Evolutionary conservation across 2,329 filamentous ascomycete genomes (phyloP).

Genomic region (Metarhizium sp.): DNA sequence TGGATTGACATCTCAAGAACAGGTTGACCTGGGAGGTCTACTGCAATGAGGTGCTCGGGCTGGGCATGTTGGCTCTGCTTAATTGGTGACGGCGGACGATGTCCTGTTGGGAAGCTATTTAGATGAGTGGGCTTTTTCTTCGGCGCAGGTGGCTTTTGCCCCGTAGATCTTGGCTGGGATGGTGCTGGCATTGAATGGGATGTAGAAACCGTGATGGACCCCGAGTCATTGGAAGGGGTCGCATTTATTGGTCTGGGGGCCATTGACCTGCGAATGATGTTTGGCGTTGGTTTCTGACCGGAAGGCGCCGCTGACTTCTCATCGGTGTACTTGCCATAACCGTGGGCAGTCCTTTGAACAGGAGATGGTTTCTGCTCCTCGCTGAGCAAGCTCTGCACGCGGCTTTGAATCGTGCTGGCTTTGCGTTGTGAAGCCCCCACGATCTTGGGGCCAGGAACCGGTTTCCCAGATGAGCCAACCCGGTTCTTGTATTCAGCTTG

Average conservation of each 20-base stretch:
- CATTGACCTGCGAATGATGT: conserved; percentile 41
- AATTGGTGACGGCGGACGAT: conserved; percentile 32
- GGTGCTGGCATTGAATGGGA: conserved; percentile 15
- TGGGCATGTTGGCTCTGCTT: conserved; percentile 24
- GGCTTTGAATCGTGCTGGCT: conserved; percentile 73
- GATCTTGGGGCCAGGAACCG: conserved; percentile 39
- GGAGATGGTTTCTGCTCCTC: conserved; percentile 57
- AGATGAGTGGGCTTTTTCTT: conserved; percentile 55
- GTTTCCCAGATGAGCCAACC: conserved; percentile 35
- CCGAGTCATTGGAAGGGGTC: not conserved
- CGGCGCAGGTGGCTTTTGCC: conserved; percentile 41
- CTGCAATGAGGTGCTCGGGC: conserved; percentile 31
- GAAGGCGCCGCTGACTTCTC: conserved; percentile 27
- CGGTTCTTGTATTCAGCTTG: conserved; percentile 80
- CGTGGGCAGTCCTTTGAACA: conserved; percentile 66
- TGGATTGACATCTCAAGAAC: conserved; percentile 44
- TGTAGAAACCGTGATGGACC: conserved; percentile 3
- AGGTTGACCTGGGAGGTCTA: conserved; percentile 38
- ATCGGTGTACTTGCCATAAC: conserved; percentile 82
- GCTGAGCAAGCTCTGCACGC: conserved; percentile 75
- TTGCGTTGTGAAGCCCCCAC: conserved; percentile 56
- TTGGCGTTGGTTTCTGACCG: conserved; percentile 29
- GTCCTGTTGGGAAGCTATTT: conserved; percentile 42
- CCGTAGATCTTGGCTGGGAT: conserved; percentile 14
- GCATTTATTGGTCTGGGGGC: not conserved